Evolutionary conservation across 768 basidiomycete genomes (phyloP).

Genomic region (Dacryopinax primogenitus): DNA sequence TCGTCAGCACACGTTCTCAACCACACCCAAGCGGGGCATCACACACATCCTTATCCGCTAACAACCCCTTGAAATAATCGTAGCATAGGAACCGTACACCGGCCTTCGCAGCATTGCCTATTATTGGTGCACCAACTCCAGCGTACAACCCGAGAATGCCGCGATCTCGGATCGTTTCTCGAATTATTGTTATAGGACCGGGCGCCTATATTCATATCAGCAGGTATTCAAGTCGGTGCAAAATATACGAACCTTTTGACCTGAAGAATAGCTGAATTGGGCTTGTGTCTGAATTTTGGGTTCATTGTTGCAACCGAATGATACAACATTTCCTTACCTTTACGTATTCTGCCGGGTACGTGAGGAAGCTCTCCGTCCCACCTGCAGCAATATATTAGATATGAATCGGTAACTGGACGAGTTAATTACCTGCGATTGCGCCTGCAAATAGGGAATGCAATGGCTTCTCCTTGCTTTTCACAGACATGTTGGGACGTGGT

Average conservation of each 20-base stretch:
- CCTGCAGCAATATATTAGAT: background rate
- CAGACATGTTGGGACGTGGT: slow-evolving; percentile 8
- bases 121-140: slow-evolving; percentile 75
- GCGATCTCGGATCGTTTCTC: slow-evolving; percentile 55
- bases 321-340: slow-evolving; percentile 49
- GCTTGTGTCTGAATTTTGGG: background rate
- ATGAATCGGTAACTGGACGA: background rate
- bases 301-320: background rate
- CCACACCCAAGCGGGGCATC: background rate
- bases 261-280: background rate
- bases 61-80: slow-evolving; percentile 72
- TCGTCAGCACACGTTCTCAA: background rate
- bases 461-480: slow-evolving; percentile 58
- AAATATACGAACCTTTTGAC: background rate
- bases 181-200: slow-evolving; percentile 59
- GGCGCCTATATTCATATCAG: slow-evolving; percentile 38
- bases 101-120: slow-evolving; percentile 87
- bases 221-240: background rate
- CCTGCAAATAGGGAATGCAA: slow-evolving; percentile 81
- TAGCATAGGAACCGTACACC: slow-evolving; percentile 93
- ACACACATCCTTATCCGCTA: slow-evolving; percentile 72
- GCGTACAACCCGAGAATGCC: slow-evolving; percentile 85
- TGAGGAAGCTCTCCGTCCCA: slow-evolving; percentile 46
- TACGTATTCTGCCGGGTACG: slow-evolving; percentile 82
- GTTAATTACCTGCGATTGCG: slow-evolving; percentile 67